Base-by-base conservation (phyloP, 164 flowering plant genomes). In the Chloranthus sessilifolius region DNA sequence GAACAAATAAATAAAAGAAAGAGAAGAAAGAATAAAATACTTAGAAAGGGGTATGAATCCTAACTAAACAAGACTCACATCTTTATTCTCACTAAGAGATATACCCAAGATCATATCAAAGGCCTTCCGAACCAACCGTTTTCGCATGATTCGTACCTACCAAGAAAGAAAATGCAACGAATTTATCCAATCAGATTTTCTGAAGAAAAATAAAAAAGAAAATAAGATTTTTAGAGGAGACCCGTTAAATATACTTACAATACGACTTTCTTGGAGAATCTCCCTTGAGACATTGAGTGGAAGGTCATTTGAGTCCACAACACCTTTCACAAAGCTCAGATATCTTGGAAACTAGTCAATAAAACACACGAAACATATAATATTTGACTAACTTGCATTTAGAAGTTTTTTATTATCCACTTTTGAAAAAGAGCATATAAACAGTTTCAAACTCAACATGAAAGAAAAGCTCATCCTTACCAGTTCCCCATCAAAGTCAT, bases 241-340 rank as follows among this genome's bases (percentile, higher is more conserved):
- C n/a, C n/a, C n/a, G n/a, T n/a, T n/a, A n/a, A n/a, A n/a, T 23
- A 21, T 20, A 74, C 99, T 71, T 75, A 92, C 99, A 71, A 88
- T 79, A 11, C 97, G 91, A 42, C 99, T 92, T 70, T 88, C 99
- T 66, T 92, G 97, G 55, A 88, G 97, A 59, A 92, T 92, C 65
- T 92, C 99, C 52, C 99, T 87, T 14, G 99, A 88, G 16, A 92
- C 99, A 68, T 92, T 92, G 53, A 92, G 87, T 12, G 99, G 99
- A 66, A 92, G 92, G 58, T 92, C 97, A 65, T 79, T 78, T n/a
- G 99, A 92, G 58, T 86, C 99, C 29, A 88, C 99, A 64, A 92
- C 95, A 71, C 99, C 99, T 72, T 82, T 92, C 40, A 92, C 78
- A 38, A 92, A 92, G 76, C 97, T 92, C 47, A 92, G 60, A 65